Evolutionary conservation across 2,329 filamentous ascomycete genomes (phyloP), one percentile per base, ranked within the genome.

Genomic region (Juglanconis sp.): DNA sequence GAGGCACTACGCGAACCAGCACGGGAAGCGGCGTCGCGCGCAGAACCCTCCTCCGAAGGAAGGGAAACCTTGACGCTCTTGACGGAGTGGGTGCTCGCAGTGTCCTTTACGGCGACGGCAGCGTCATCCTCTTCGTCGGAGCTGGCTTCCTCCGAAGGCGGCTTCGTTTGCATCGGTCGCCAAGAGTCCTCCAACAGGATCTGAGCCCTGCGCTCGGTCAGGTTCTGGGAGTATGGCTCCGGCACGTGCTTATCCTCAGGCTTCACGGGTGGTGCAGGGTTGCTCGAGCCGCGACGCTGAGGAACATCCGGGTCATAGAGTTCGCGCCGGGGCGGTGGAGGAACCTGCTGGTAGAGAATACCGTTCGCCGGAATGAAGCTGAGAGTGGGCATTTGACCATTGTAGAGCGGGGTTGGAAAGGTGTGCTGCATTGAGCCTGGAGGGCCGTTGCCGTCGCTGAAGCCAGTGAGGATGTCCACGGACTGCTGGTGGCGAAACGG

Each of bases 121-220:
- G 8, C 11, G 6, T 54, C 49, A 17, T 51, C 17, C 4, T 36
- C 47, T 4, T 55, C 49, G 15, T 63, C 54, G n/a, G 48, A 34
- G 17, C 61, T 54, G 11, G 40, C 50, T 40, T 63, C 57, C 30
- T 63, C 58, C 3, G 61, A 53, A 5, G 50, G 46, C 9, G 61
- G 61, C 46, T 61, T 63, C 8, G 59, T 49, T 31, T 31, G 46
- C 46, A 9, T 7, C 8, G 42, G 35, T 13, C 61, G 51, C 58
- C 57, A 63, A 52, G 60, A 46, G n/a, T 57, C 58, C 34, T 58
- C 47, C 31, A 5, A n/a, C 7, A 56, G n/a, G 34, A 48, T 48
- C n/a, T 48, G 9, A 4, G 15, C n/a, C 6, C 5, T 38, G 13
- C 35, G 31, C 17, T 32, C 40, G 32, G 8, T 52, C 46, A 51